A percentile compares a stretch with the other conserved stretches of the same genome.
These are phyloP conservation scores for Monosporascus sp. DNA, from an alignment of 2,329 filamentous ascomycete species.

Conservation along the genomic window DNA sequence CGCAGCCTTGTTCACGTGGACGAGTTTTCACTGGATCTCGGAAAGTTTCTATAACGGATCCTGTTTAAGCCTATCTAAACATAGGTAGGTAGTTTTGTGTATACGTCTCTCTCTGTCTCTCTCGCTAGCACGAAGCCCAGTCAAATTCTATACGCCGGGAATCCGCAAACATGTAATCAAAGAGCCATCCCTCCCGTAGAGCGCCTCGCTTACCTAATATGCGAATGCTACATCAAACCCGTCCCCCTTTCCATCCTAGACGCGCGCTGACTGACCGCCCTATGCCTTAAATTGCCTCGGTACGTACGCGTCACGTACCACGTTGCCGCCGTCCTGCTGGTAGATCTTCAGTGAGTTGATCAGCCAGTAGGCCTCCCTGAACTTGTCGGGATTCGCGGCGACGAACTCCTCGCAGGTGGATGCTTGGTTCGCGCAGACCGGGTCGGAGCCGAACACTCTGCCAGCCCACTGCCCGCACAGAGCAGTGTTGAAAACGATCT, in stretches of 20 bases:
- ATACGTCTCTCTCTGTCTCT: too few species aligned
- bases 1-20: too few species aligned
- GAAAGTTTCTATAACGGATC: too few species aligned
- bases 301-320: constrained; percentile 2
- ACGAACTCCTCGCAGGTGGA: constrained; percentile 69
- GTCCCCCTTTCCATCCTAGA: too few species aligned
- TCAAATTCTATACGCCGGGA: too few species aligned
- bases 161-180: too few species aligned
- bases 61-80: too few species aligned
- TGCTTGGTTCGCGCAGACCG: constrained; percentile 55
- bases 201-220: neutral
- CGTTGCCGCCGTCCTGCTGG: constrained; percentile 8
- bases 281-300: constrained; percentile 17
- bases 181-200: neutral
- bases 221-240: neutral
- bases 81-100: too few species aligned
- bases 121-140: too few species aligned
- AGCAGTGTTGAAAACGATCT: constrained; percentile 75
- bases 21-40: too few species aligned
- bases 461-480: constrained; percentile 90
- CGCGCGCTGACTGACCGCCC: too few species aligned
- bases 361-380: constrained; percentile 69
- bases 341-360: constrained; percentile 68
- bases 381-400: constrained; percentile 61
- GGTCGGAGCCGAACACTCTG: constrained; percentile 53